Conservation (phyloP, 2,329 filamentous ascomycete genomes). For the Bipolaris oryzae region DNA sequence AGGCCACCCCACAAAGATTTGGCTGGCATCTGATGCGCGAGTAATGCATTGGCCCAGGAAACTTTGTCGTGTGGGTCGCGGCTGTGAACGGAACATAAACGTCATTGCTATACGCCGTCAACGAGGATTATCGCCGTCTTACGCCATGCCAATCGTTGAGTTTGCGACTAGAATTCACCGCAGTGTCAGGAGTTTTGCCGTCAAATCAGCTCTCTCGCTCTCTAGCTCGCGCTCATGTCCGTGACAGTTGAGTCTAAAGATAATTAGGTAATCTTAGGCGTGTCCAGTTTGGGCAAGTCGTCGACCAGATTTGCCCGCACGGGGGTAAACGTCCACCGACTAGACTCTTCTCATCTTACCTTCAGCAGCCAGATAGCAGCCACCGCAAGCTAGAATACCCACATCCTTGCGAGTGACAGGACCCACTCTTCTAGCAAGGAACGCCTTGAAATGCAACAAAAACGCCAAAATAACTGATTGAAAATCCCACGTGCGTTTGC, state of each 20-base stretch:
- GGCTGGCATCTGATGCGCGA: too few relatives aligned
- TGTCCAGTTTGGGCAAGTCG: neutral
- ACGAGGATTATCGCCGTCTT: too few relatives aligned
- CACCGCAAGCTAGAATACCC: neutral
- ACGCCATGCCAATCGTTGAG: neutral
- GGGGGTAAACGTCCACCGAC: neutral
- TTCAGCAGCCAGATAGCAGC: neutral
- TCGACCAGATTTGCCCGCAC: neutral
- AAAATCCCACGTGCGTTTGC: neutral
- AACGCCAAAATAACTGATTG: constrained; percentile 6
- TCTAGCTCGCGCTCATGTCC: neutral
- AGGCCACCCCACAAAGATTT: too few relatives aligned
- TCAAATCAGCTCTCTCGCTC: neutral
- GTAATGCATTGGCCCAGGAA: too few relatives aligned
- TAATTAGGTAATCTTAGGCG: neutral
- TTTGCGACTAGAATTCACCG: neutral
- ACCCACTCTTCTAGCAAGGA: constrained; percentile 3
- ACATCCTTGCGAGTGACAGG: neutral
- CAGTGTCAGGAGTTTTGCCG: neutral
- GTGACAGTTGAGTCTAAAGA: neutral
- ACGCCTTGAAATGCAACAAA: constrained; percentile 15
- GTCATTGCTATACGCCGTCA: too few relatives aligned
- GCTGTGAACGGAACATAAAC: too few relatives aligned
- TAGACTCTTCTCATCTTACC: neutral
- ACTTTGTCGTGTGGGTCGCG: too few relatives aligned